Base-by-base conservation (phyloP, 2,329 filamentous ascomycete genomes). In the Hypoxylon sp. region DNA sequence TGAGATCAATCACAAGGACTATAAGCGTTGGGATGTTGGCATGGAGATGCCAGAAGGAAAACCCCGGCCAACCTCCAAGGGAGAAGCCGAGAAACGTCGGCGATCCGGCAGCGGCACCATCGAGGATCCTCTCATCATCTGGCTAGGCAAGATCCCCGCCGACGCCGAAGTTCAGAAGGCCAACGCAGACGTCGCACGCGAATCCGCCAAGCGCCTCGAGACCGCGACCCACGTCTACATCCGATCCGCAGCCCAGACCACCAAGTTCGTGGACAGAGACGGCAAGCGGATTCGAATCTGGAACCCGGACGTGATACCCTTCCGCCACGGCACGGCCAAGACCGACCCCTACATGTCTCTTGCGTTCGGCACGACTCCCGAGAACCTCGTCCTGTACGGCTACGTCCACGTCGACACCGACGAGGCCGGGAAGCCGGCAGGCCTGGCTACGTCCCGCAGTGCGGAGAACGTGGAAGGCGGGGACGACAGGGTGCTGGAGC, bases 191-290 rank as follows among this genome's bases (percentile, higher is more conserved):
- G 24, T 57, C 23, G 56, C 42, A 31, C 35, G 49, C 3, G 17
- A 27, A 33, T 33, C 47, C 11, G 53, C 47, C 15, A 6, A 10
- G n/a, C 15, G 20, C 4, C 38, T 63, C 6, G 15, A 27, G 5
- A 15, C 4, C 2, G 35, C 60, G 17, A 63, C 58, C n/a, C 58
- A 64, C 24, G 9, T 64, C 9, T 62, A 64, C 27, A 59, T 64
- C n/a, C 33, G 46, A 40, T 55, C 37, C 26, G 52, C 27, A 17
- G 9, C 40, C 3, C 51, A 57, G 23, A 17, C 45, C n/a, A 54
- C 4, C 27, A 62, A 46, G 48, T 54, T 48, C 10, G 20, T 62
- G 4, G 48, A 64, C 20, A 50, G 55, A 37, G 55, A 64, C n/a
- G 51, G 58, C 3, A 55, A 59, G 33, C 37, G 58, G 13, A 56